phyloP scores from a whole-genome alignment of 2,329 filamentous ascomycete species.

The Trichothecium sympodiale region DNA sequence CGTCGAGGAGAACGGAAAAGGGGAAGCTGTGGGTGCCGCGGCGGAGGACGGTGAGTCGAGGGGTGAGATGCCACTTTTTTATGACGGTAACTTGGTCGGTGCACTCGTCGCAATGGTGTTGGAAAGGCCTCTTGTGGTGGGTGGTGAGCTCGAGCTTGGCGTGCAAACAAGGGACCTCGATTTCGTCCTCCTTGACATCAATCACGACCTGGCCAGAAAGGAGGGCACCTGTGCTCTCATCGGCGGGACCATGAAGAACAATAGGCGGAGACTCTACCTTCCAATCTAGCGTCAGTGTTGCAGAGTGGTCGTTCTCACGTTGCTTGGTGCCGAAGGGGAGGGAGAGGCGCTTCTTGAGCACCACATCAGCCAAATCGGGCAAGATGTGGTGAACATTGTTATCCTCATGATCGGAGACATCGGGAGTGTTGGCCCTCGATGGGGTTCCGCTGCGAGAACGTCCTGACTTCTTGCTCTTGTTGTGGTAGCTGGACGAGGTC shows the following conservation, averaged over 20 bases:
- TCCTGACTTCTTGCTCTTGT: slow-evolving; percentile 27
- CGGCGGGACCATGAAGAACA: slow-evolving; percentile 67
- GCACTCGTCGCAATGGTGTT: slow-evolving; percentile 69
- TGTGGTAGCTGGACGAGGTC: slow-evolving; percentile 41
- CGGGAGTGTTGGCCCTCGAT: slow-evolving; percentile 16
- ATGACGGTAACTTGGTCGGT: slow-evolving; percentile 60
- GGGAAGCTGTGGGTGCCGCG: slow-evolving; percentile 65
- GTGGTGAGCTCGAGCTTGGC: slow-evolving; percentile 62
- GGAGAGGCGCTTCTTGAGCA: slow-evolving; percentile 26
- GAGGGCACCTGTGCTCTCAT: slow-evolving; percentile 70
- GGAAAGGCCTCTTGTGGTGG: slow-evolving; percentile 72
- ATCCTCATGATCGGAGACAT: slow-evolving; percentile 23
- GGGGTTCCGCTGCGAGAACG: slow-evolving; percentile 16
- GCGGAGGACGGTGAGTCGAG: slow-evolving; percentile 36
- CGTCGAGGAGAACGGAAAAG: slow-evolving; percentile 77
- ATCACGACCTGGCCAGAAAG: slow-evolving; percentile 76
- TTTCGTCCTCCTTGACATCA: slow-evolving; percentile 52
- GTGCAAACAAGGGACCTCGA: slow-evolving; percentile 61
- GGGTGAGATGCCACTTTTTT: slow-evolving; percentile 68
- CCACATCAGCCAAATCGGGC: slow-evolving; percentile 24
- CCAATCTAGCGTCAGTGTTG: slow-evolving; percentile 34
- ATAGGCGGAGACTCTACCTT: slow-evolving; percentile 78
- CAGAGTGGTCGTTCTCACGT: slow-evolving; percentile 26
- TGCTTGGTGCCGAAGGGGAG: slow-evolving; percentile 30
- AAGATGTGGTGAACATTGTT: slow-evolving; percentile 7